phyloP scores from a whole-genome alignment of 768 basidiomycete species.

The Crepidotus variabilis region DNA sequence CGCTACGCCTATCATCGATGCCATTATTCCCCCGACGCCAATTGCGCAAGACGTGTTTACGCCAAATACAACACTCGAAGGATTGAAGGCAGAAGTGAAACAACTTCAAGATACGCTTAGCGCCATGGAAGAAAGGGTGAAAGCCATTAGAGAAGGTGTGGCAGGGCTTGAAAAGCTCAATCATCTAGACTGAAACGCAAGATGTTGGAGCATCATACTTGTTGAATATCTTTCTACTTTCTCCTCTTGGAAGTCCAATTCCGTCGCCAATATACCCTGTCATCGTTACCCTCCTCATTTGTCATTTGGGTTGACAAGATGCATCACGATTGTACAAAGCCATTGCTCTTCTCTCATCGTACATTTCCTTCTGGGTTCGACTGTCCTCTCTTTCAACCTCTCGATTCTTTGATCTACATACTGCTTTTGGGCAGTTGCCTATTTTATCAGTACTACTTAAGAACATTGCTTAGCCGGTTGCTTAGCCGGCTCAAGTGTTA shows the following conservation, averaged over 20 bases:
- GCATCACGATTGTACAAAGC: background rate
- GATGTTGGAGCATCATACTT: background rate
- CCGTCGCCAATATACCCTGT: background rate
- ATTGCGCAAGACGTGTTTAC: background rate
- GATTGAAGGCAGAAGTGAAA: slow-evolving; percentile 44
- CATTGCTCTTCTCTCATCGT: background rate
- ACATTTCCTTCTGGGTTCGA: background rate
- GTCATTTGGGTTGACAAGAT: no score
- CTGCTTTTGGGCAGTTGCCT: background rate
- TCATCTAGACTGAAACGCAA: background rate
- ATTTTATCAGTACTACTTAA: background rate
- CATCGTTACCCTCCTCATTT: background rate
- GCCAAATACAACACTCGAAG: background rate
- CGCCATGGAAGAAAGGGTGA: slow-evolving; percentile 52
- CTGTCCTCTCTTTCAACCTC: background rate
- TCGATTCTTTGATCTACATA: background rate
- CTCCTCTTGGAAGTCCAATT: background rate
- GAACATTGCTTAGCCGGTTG: background rate
- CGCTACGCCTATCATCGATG: background rate
- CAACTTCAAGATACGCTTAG: slow-evolving; percentile 50
- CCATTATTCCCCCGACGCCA: background rate
- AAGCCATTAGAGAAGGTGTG: slow-evolving; percentile 38
- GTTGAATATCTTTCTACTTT: background rate
- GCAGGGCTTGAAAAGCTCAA: background rate
- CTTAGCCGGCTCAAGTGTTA: background rate